Evolutionary conservation across 2,329 filamentous ascomycete genomes (phyloP).

Genomic region (Cyclaneusma minus): DNA sequence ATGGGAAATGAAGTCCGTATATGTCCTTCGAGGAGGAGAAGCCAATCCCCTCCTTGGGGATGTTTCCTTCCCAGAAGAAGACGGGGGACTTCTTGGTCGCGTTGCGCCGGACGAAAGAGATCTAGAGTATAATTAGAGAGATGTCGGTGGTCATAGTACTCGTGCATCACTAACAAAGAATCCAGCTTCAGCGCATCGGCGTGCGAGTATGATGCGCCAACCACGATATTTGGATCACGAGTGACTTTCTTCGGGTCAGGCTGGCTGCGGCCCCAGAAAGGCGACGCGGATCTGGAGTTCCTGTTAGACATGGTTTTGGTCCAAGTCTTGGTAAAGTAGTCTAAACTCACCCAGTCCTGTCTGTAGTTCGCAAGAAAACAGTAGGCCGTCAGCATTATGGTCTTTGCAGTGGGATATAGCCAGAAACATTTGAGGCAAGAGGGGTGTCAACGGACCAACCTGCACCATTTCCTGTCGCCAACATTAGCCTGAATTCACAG

Average conservation of each 20-base stretch:
- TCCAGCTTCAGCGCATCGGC: conserved; percentile 87
- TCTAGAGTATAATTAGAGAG: conserved; percentile 22
- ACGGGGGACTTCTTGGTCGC: conserved; percentile 62
- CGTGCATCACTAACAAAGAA: conserved; percentile 41
- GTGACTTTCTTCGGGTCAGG: conserved; percentile 33
- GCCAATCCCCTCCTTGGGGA: conserved; percentile 33
- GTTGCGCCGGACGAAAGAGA: conserved; percentile 43
- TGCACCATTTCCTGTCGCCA: conserved; percentile 88
- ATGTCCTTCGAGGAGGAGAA: conserved; percentile 57
- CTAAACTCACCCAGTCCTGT: conserved; percentile 45
- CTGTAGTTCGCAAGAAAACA: conserved; percentile 20
- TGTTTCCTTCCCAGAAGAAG: conserved; percentile 37
- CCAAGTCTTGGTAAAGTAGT: conserved; percentile 4
- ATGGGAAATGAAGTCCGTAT: conserved; percentile 67
- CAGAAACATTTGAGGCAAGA: conserved; percentile 3
- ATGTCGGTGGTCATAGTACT: conserved; percentile 5
- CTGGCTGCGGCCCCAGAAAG: conserved; percentile 65
- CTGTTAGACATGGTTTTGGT: not conserved
- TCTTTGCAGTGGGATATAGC: conserved; percentile 1
- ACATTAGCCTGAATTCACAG: conserved; percentile 7
- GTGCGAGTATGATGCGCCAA: conserved; percentile 92
- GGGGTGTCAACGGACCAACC: conserved; percentile 63
- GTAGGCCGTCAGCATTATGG: conserved; percentile 9
- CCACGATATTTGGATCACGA: conserved; percentile 56
- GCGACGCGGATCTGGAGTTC: conserved; percentile 56